Base-by-base conservation (phyloP, 768 basidiomycete species). In the Butyriboletus loyo region DNA sequence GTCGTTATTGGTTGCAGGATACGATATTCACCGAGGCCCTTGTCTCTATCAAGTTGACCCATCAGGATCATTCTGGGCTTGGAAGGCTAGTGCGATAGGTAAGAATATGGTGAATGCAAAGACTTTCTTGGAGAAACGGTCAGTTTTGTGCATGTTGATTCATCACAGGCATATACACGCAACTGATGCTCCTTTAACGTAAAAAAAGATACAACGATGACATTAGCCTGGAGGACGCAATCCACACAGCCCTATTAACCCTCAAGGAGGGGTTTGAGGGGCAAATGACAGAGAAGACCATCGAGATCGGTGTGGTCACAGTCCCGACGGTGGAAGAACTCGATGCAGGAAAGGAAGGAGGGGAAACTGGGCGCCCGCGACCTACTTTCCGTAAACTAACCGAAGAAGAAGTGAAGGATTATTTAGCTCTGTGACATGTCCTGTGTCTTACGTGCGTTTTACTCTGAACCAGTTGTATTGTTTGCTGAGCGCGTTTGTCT, bases 41-140 rank as follows among this genome's bases (percentile, higher is more conserved):
- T 88, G 86, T n/a, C 79, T 99, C 59, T 98, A 97, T 74, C 97
- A 99, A 72, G 95, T 99, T 38, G 97, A 99, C 75, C 97, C 97
- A 36, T 97, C 94, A 34, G 97, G 97, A 49, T 93, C 92, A 30
- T 99, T 92, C 75, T 99, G 97, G 97, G 96, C 97, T 28, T 99
- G 97, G 97, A 99, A 99, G 70, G 97, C 97, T 8, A 96, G 93
- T 67, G 97, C 97, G 11, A 99, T 98, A 62, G 97, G 97, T 36
- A 99, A 99, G 77, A 98, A 98, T 73, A 98, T 98, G 93, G 85
- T 94, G 41, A 99, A 99, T 64, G 97, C 95, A 32, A 99, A 99
- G 75, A 99, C 97, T 8, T 99, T 99, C 74, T 73, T 99, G 60
- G 97, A 99, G 74, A 99, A 99, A 74, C 85, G 97, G 92, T 94